phyloP scores from a whole-genome alignment of 495 filamentous ascomycete genomes.

The Hyaloscypha finlandica region DNA sequence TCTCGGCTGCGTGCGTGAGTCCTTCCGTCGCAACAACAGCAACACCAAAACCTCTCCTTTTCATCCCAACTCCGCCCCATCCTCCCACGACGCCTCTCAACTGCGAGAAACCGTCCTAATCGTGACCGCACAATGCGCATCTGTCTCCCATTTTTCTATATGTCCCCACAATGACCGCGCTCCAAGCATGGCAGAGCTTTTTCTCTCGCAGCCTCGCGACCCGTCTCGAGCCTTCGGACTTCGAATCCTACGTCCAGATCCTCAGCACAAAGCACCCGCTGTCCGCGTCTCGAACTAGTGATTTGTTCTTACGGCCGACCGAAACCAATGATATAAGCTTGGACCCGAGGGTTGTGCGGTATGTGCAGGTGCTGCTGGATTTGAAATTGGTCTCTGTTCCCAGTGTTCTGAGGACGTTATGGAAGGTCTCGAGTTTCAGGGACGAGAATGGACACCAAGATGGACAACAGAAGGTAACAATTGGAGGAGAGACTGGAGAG shows the following conservation, averaged over 20 bases:
- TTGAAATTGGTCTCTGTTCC: constrained; percentile 51
- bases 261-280: constrained; percentile 47
- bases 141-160: neutral
- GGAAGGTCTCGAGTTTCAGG: constrained; percentile 59
- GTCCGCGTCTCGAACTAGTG: constrained; percentile 50
- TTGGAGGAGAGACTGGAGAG: neutral
- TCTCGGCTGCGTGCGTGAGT: neutral
- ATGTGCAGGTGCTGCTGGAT: constrained; percentile 62
- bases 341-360: constrained; percentile 65
- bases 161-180: constrained; percentile 19
- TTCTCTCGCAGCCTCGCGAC: constrained; percentile 44
- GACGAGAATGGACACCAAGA: constrained; percentile 6
- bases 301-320: constrained; percentile 59
- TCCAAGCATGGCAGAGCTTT: constrained; percentile 50
- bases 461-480: too few relatives aligned
- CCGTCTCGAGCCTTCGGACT: constrained; percentile 48
- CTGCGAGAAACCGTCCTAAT: neutral
- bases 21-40: neutral
- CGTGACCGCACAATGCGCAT: neutral
- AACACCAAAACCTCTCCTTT: neutral
- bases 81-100: neutral
- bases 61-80: neutral
- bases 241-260: constrained; percentile 44
- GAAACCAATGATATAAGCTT: constrained; percentile 46
- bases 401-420: constrained; percentile 58